phyloP scores from a whole-genome alignment of 805 yeast species.

The Wickerhamomyces hampshirensis region DNA sequence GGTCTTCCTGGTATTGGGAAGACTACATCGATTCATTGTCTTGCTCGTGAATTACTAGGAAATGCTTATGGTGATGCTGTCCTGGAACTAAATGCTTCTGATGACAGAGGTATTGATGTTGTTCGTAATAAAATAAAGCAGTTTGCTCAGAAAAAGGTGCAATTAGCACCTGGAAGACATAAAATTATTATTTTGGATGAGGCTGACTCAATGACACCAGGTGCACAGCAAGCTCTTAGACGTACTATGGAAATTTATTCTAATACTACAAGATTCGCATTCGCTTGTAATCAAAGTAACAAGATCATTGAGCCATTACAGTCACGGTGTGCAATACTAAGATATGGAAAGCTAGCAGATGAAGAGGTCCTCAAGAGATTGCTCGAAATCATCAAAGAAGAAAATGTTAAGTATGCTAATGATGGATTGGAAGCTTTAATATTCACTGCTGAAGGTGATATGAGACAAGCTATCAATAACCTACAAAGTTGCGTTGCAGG shows the following conservation, averaged over 20 bases:
- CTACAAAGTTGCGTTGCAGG: constrained; percentile 93
- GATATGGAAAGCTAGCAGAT: constrained; percentile 78
- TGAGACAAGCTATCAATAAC: constrained; percentile 97
- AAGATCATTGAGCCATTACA: constrained; percentile 96
- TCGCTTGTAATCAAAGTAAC: constrained; percentile 92
- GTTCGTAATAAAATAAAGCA: constrained; percentile 91
- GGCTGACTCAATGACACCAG: constrained; percentile 96
- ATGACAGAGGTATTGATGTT: constrained; percentile 96
- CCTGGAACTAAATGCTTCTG: constrained; percentile 90
- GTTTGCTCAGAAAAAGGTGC: constrained; percentile 92
- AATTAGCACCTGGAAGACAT: constrained; percentile 82
- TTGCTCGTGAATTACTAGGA: constrained; percentile 81
- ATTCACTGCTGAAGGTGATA: constrained; percentile 96
- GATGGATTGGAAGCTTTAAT: constrained; percentile 92
- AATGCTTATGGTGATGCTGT: constrained; percentile 74
- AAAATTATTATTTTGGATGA: constrained; percentile 92
- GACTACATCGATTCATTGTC: constrained; percentile 88
- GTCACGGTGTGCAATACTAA: constrained; percentile 90
- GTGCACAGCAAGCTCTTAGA: constrained; percentile 92
- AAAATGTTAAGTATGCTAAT: constrained; percentile 71
- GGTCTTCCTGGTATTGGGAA: constrained; percentile 98
- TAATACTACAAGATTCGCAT: constrained; percentile 96
- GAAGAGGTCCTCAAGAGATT: constrained; percentile 79
- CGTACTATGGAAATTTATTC: constrained; percentile 95
- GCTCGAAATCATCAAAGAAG: constrained; percentile 62